Conservation (phyloP, 2,329 filamentous ascomycete species). For the Rhynchosporium secalis region DNA sequence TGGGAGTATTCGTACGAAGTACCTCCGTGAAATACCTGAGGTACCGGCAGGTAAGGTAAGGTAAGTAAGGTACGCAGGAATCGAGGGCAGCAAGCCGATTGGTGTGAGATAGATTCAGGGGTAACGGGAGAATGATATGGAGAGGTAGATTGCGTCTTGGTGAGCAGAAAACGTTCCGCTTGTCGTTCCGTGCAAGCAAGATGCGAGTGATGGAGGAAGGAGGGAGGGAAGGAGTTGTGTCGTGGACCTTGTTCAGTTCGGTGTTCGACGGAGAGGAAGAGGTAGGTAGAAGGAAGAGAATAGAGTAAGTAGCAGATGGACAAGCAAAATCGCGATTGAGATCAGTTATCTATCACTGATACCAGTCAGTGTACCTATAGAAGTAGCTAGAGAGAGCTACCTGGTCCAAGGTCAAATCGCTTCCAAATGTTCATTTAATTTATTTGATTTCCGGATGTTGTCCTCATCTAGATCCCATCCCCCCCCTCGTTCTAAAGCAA, state of each 20-base stretch:
- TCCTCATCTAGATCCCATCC: not conserved
- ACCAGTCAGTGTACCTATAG: not conserved
- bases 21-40: too few relatives aligned
- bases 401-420: not conserved
- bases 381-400: not conserved
- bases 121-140: not conserved
- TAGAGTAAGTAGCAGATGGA: not conserved
- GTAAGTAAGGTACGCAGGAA: not conserved
- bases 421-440: not conserved
- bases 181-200: not conserved
- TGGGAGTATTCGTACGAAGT: not conserved
- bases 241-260: not conserved
- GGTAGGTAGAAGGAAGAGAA: not conserved
- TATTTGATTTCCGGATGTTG: not conserved
- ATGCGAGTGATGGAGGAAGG: not conserved
- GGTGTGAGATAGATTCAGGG: slow-evolving; percentile 4
- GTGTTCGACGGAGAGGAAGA: not conserved
- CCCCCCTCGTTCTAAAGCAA: not conserved
- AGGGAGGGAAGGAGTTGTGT: not conserved
- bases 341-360: too few relatives aligned
- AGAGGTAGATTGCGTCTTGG: not conserved
- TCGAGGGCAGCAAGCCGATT: slow-evolving; percentile 4
- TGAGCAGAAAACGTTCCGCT: not conserved
- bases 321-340: too few relatives aligned
- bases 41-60: not conserved